A percentile compares a stretch with the other conserved stretches of the same genome.
Conservation (phyloP, 257 asterid genomes). For the Forsythia viridissima region DNA sequence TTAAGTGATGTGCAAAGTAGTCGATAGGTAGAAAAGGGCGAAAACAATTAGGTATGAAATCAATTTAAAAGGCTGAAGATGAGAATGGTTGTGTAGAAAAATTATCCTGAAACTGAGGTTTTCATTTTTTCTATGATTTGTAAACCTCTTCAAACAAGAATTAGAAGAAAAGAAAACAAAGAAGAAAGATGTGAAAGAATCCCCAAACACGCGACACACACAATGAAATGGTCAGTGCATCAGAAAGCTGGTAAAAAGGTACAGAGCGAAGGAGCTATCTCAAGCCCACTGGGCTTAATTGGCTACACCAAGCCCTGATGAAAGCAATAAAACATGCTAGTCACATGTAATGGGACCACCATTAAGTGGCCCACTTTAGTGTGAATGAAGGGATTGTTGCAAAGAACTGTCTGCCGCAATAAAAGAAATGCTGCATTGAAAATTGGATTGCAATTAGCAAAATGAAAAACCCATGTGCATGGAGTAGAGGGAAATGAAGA, state of each 20-base stretch:
- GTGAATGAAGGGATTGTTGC: neutral
- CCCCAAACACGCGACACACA: neutral
- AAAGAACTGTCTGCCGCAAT: too few relatives aligned
- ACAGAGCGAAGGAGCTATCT: neutral
- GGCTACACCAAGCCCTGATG: neutral
- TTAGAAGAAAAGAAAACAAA: neutral
- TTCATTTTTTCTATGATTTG: too few relatives aligned
- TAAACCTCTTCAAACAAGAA: neutral
- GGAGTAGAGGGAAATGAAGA: neutral
- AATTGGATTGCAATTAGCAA: neutral
- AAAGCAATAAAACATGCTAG: neutral
- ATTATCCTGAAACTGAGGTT: neutral
- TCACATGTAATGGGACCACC: neutral
- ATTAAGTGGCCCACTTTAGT: neutral
- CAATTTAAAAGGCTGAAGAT: neutral
- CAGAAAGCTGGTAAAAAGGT: neutral
- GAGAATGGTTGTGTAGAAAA: neutral
- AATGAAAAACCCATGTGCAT: neutral
- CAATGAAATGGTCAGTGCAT: neutral
- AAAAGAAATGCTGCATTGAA: neutral
- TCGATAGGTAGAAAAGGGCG: conserved; percentile 8
- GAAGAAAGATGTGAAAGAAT: neutral
- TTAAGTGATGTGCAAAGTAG: conserved; percentile 18
- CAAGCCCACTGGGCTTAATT: neutral
- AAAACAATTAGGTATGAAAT: conserved; percentile 5